Percentiles rank a stretch among this genome's conserved stretches.
Evolutionary conservation across 352 stramenopile genomes (phyloP).

Genomic region (Phytophthora podocarpi): DNA sequence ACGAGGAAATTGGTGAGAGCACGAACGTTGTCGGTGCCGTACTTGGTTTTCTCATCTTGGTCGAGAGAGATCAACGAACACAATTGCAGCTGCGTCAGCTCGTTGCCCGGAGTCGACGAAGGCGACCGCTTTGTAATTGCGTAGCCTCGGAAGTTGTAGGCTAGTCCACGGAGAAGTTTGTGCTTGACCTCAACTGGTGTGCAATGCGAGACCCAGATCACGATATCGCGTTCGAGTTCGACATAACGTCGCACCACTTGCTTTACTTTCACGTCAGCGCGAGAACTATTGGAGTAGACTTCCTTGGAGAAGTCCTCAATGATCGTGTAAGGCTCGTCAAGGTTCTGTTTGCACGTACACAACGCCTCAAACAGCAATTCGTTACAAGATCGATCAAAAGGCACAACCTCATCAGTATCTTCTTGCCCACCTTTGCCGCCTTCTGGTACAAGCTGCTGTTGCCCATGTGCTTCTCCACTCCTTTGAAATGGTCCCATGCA

Average conservation of each 20-base stretch:
- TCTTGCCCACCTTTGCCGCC: conserved; percentile 17
- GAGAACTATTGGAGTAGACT: conserved; percentile 49
- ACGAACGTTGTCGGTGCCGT: conserved; percentile 30
- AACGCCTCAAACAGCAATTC: too few species aligned
- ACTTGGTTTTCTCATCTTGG: conserved; percentile 23
- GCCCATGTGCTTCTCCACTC: conserved; percentile 29
- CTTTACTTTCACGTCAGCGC: conserved; percentile 51
- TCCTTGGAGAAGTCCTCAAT: conserved; percentile 62
- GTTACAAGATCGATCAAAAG: background rate
- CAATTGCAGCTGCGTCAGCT: conserved; percentile 50
- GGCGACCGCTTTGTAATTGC: conserved; percentile 47
- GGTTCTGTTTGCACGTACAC: conserved; percentile 15
- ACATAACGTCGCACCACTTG: conserved; percentile 63
- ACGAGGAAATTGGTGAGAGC: conserved; percentile 53
- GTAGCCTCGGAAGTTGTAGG: conserved; percentile 59
- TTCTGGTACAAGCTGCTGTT: conserved; percentile 36
- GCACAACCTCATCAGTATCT: too few species aligned
- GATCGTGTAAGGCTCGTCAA: too few species aligned
- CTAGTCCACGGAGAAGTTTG: conserved; percentile 34
- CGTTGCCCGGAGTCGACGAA: conserved; percentile 20
- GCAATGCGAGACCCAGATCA: conserved; percentile 57
- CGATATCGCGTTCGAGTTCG: conserved; percentile 56
- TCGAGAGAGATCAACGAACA: conserved; percentile 55
- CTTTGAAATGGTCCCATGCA: conserved; percentile 31
- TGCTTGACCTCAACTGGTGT: conserved; percentile 54